Conservation (phyloP, 305 asterid species). For the Fraxinus sp. region DNA sequence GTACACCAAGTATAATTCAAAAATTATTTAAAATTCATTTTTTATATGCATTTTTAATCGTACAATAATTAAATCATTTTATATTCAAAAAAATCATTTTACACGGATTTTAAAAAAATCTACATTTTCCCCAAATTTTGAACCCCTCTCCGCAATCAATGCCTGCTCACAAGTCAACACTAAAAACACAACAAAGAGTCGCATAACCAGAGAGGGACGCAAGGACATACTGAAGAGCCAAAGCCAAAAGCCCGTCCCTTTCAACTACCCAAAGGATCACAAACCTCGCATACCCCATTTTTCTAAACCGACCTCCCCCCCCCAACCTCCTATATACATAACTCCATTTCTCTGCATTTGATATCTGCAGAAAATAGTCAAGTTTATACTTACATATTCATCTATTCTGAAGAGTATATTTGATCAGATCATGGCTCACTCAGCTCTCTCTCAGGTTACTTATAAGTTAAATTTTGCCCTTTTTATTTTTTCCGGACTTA, state of each 20-base stretch:
- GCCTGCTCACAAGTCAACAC: background rate
- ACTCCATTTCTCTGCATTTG: background rate
- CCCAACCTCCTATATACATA: background rate
- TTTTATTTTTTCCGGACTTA: slow-evolving; percentile 1
- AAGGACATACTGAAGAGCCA: slow-evolving; percentile 26
- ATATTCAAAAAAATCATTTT: too few relatives aligned
- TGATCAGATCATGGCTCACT: slow-evolving; percentile 41
- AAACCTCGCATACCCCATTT: background rate
- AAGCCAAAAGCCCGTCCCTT: slow-evolving; percentile 31
- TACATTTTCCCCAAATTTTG: background rate
- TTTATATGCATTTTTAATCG: too few relatives aligned
- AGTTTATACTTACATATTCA: background rate
- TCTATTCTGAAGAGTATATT: slow-evolving; percentile 3
- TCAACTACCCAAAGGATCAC: slow-evolving; percentile 37
- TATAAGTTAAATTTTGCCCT: background rate
- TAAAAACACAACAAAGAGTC: background rate
- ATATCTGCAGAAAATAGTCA: background rate
- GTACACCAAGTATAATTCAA: too few relatives aligned
- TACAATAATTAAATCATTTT: too few relatives aligned
- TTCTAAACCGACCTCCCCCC: background rate
- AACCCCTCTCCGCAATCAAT: background rate
- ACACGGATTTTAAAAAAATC: background rate
- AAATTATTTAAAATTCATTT: too few relatives aligned
- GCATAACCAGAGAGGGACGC: background rate
- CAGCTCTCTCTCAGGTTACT: slow-evolving; percentile 48